A percentile compares a stretch with the other conserved stretches of the same genome.
Conservation (phyloP, 768 basidiomycete species). For the Porpolomopsis calyptriformis region DNA sequence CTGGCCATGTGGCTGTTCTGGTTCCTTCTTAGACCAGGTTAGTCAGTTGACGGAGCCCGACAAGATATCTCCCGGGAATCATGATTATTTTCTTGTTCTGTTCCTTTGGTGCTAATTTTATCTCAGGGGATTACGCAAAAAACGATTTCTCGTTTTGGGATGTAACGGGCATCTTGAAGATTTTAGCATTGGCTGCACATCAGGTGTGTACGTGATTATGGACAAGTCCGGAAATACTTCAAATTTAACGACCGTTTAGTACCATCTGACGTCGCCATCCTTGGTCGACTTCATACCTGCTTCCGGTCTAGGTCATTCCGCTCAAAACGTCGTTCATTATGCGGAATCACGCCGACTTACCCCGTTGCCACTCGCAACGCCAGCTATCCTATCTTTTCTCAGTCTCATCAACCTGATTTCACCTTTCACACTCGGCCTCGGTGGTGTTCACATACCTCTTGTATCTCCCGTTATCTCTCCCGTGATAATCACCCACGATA, state of each 20-base stretch:
- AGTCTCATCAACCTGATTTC: conserved; percentile 36
- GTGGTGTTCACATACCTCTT: not conserved
- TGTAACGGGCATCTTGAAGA: conserved; percentile 42
- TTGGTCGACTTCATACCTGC: conserved; percentile 50
- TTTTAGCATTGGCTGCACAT: conserved; percentile 61
- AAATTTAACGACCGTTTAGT: conserved; percentile 32
- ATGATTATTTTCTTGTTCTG: not conserved
- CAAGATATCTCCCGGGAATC: not conserved
- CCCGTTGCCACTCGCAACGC: conserved; percentile 53
- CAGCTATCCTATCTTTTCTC: conserved; percentile 64
- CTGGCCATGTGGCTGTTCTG: conserved; percentile 75
- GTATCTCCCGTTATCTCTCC: not conserved
- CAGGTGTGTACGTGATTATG: conserved; percentile 21
- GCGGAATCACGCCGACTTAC: conserved; percentile 34
- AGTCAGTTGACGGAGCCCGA: too few species aligned
- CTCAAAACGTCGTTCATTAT: conserved; percentile 29
- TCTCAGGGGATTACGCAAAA: conserved; percentile 38
- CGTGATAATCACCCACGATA: conserved; percentile 17
- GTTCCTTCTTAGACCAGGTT: conserved; percentile 56
- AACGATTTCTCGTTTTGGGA: conserved; percentile 31
- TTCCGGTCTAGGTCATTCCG: conserved; percentile 14
- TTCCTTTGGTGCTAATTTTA: conserved; percentile 1
- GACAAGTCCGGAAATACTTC: too few species aligned
- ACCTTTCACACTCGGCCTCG: conserved; percentile 1
- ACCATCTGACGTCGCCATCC: conserved; percentile 42